These are phyloP conservation scores for Trichoderma cornu-damae DNA, from an alignment of 2,329 filamentous ascomycete species.

Conservation along the genomic window DNA sequence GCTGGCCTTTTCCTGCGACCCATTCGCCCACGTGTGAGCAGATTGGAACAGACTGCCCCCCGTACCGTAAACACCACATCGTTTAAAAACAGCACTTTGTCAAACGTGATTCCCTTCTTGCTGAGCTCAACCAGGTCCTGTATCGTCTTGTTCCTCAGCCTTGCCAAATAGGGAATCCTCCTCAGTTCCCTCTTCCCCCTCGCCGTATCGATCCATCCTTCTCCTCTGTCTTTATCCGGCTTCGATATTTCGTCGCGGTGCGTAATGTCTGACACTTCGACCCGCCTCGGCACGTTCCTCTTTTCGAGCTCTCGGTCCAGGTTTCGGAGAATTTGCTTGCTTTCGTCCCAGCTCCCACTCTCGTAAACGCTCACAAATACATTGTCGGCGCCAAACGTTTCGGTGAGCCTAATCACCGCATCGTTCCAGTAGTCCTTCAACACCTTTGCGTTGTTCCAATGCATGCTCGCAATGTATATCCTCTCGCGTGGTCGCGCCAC, in stretches of 20 bases:
- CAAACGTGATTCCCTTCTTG: slow-evolving; percentile 47
- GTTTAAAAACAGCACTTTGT: slow-evolving; percentile 58
- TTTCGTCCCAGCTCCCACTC: slow-evolving; percentile 64
- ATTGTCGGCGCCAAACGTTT: slow-evolving; percentile 55
- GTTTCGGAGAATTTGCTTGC: slow-evolving; percentile 54
- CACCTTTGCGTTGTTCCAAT: slow-evolving; percentile 61
- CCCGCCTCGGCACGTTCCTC: slow-evolving; percentile 48
- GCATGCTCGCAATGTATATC: slow-evolving; percentile 64
- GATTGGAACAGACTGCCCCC: not conserved
- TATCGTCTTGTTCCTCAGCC: slow-evolving; percentile 59
- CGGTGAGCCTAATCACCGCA: slow-evolving; percentile 53
- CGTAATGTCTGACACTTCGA: slow-evolving; percentile 54
- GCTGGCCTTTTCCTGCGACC: not conserved
- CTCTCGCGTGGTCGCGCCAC: slow-evolving; percentile 32
- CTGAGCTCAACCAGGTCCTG: slow-evolving; percentile 50
- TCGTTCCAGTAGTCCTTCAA: slow-evolving; percentile 58
- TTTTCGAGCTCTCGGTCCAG: slow-evolving; percentile 51
- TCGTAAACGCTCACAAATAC: slow-evolving; percentile 65
- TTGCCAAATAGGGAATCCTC: slow-evolving; percentile 64
- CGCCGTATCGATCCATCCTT: slow-evolving; percentile 61
- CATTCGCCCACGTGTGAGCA: not conserved
- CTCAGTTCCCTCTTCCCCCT: slow-evolving; percentile 51
- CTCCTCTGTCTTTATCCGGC: slow-evolving; percentile 43
- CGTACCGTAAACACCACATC: slow-evolving; percentile 56
- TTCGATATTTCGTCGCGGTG: slow-evolving; percentile 52